Base-by-base conservation (phyloP, 257 asterid genomes). In the Misopates orontium region DNA sequence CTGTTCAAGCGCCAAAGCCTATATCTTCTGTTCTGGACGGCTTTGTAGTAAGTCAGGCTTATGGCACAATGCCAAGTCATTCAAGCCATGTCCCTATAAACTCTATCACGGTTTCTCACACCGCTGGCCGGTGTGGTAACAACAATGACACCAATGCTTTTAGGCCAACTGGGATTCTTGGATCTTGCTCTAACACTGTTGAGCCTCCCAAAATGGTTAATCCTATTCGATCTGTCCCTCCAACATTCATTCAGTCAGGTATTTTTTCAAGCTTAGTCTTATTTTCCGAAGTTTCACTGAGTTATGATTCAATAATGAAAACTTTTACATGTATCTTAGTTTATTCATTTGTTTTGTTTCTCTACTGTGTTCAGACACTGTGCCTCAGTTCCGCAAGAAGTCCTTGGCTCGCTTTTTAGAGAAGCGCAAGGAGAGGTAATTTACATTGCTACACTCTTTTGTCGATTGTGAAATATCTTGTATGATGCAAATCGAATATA, bases 401-500 rank as follows among this genome's bases (percentile, higher is more conserved):
- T 89, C 98, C 48, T 70, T 92, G 81, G 93, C 92, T 53, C 91
- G 95, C 31, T 92, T 92, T 68, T 67, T 92, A 82, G 98, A 92
- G 86, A 92, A 84, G 83, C 97, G 98, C 72, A 87, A 84, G 71
- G 98, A 87, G 69, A 87, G 98, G 98, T 92, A 82, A 73, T 32
- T n/a, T 19, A 31, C 36, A 18, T 19, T 47, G 5, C 39, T 45
- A 53, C 36, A 23, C 47, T 17, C n/a, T 0, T 18, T 20, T 12
- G 24, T 56, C 6, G 11, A 36, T 36, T 4, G 42, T 3, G 41
- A 4, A 14, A 13, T 12, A 28, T 21, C 24, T 19, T 16, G 24
- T 57, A 57, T 28, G 24, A 53, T 31, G 22, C 24, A 57, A 19
- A 28, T 31, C 14, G 23, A 57, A 24, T 41, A 12, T 4, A n/a